Base-by-base conservation (phyloP, 2,329 filamentous ascomycete genomes). In the Trichoderma simmonsii region DNA sequence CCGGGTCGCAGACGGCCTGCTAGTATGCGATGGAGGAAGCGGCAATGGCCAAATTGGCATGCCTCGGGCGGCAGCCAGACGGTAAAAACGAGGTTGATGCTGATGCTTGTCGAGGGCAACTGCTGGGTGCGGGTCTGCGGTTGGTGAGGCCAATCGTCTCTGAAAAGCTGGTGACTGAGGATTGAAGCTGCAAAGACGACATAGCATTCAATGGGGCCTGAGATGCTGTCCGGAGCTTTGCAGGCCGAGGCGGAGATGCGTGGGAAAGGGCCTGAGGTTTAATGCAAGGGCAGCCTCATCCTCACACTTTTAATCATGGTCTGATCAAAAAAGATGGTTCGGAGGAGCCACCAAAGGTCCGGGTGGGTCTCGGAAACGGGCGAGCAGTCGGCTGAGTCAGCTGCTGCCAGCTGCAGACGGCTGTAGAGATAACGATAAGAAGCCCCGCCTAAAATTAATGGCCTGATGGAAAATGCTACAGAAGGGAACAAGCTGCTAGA, bases 291-390 rank as follows among this genome's bases (percentile, higher is more conserved):
- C 65, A 65, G 48, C 71, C 60, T 48, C 71, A 72, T 72, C 71
- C 63, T 73, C 36, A 21, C 56, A 67, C 60, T 73, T 71, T 65
- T 65, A 57, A 39, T 30, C 61, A 70, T 71, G 68, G 61, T 63
- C 48, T 63, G 71, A 72, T 72, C 34, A 32, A 71, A 71, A 73
- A 73, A 73, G 63, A 71, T 66, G 66, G 66, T 48, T 70, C 36
- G 66, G 54, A 62, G 54, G 70, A 71, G 70, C 70, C 70, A 66
- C 71, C 57, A 61, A 56, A 54, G 67, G 43, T 64, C 71, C 59
- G 67, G 60, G 66, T 64, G 71, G 66, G 71, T 60, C 59, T 59
- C 69, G 66, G 67, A 51, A 54, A 15, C 39, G 39, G 36, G 59
- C 39, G 54, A 36, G n/a, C 30, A 18, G 6, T 18, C 8, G 30